phyloP scores from a whole-genome alignment of 352 stramenopile genomes.

The Phytophthora citricola region DNA sequence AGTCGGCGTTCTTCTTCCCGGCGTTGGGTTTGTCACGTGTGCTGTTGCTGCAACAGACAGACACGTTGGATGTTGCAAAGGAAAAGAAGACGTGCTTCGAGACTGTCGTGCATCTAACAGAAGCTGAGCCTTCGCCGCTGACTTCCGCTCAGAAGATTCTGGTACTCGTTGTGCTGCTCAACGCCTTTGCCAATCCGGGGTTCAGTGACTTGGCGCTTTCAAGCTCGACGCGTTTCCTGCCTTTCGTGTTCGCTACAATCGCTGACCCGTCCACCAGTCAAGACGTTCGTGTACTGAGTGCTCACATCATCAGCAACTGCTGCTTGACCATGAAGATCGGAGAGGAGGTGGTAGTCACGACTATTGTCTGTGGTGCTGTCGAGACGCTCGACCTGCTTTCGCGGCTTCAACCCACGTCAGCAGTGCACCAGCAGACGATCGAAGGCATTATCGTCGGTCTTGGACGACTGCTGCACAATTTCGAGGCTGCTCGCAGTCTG shows the following conservation, averaged over 20 bases:
- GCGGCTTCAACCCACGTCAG: constrained; percentile 36
- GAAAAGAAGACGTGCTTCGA: constrained; percentile 66
- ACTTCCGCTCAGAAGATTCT: constrained; percentile 60
- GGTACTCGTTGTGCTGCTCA: constrained; percentile 67
- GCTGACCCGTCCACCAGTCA: constrained; percentile 40
- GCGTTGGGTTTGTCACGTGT: constrained; percentile 66
- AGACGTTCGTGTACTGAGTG: constrained; percentile 60
- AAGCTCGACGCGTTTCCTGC: constrained; percentile 56
- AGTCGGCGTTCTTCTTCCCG: constrained; percentile 59
- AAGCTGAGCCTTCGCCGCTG: constrained; percentile 36
- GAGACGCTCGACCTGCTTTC: constrained; percentile 76
- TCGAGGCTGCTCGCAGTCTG: constrained; percentile 62
- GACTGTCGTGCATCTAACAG: constrained; percentile 42
- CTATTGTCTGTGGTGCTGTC: constrained; percentile 69
- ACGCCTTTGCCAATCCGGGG: constrained; percentile 61
- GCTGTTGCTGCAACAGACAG: constrained; percentile 51
- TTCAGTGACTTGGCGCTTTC: constrained; percentile 62
- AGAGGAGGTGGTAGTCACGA: constrained; percentile 76
- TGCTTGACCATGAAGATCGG: constrained; percentile 69
- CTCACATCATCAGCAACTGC: constrained; percentile 76
- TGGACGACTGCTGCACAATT: constrained; percentile 68
- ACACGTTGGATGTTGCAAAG: constrained; percentile 24
- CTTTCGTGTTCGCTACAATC: constrained; percentile 73
- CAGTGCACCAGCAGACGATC: constrained; percentile 51
- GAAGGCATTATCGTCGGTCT: constrained; percentile 72